Evolutionary conservation across 2,329 filamentous ascomycete genomes (phyloP).

Genomic region (Teratosphaeria nubilosa): DNA sequence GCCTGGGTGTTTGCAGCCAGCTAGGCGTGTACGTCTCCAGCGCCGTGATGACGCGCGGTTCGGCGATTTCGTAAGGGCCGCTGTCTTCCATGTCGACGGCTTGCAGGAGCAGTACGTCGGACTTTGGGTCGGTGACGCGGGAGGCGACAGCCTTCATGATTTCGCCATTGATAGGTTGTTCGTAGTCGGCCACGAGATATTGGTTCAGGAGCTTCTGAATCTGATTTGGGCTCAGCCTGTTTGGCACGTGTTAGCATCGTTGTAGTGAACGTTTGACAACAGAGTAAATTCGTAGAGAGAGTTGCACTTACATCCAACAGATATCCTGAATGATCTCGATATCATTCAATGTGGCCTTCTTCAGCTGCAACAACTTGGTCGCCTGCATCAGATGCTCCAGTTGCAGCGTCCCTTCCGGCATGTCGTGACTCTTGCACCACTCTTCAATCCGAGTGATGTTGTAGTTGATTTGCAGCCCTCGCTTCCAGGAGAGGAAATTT

Average conservation of each 20-base stretch:
- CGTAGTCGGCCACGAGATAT: constrained; percentile 96
- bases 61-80: constrained; percentile 95
- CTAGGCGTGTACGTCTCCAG: constrained; percentile 97
- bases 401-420: constrained; percentile 95
- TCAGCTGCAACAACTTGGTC: constrained; percentile 92
- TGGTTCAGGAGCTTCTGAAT: constrained; percentile 98
- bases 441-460: constrained; percentile 99
- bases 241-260: not conserved
- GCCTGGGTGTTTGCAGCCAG: constrained; percentile 90
- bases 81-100: constrained; percentile 99
- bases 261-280: not conserved
- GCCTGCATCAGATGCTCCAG: constrained; percentile 99
- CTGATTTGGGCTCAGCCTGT: constrained; percentile 89
- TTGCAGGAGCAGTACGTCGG: constrained; percentile 82
- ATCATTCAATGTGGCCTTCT: constrained; percentile 97
- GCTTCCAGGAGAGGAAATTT: constrained; percentile 99
- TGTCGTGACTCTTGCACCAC: constrained; percentile 99
- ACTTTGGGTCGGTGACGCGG: constrained; percentile 86
- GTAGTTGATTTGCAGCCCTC: constrained; percentile 98
- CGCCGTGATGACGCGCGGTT: constrained; percentile 89
- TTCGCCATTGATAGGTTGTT: constrained; percentile 97
- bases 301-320: constrained; percentile 83
- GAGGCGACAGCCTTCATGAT: constrained; percentile 99
- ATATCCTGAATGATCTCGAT: constrained; percentile 99
- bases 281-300: not conserved